A percentile compares a stretch with the other conserved stretches of the same genome.
phyloP scores from a whole-genome alignment of 129 eudicot genomes.

The Artemisia tridentata region DNA sequence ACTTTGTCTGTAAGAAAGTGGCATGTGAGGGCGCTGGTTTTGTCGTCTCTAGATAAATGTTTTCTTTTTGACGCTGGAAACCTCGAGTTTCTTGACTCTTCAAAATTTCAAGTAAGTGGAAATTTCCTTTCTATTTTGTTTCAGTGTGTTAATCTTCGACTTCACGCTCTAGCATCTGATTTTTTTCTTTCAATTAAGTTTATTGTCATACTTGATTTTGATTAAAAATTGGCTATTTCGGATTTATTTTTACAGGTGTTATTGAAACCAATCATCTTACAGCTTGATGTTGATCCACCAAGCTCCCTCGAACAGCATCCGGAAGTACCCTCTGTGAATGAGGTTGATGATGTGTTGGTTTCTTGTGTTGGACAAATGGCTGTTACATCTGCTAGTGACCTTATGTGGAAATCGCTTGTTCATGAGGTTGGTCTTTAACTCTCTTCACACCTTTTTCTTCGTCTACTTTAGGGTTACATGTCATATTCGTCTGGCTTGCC shows the following conservation, averaged over 20 bases:
- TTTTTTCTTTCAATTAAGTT: too few relatives aligned
- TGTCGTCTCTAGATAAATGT: too few relatives aligned
- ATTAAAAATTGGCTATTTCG: not conserved
- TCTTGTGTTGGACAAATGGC: conserved; percentile 93
- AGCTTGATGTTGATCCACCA: conserved; percentile 71
- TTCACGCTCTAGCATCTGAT: too few relatives aligned
- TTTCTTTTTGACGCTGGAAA: too few relatives aligned
- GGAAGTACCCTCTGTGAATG: conserved; percentile 52
- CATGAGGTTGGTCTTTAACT: conserved; percentile 54
- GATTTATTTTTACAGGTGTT: conserved; percentile 43
- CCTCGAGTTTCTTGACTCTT: too few relatives aligned
- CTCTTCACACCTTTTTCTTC: not conserved
- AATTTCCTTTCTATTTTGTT: too few relatives aligned
- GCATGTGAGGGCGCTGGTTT: too few relatives aligned
- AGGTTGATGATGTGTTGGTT: too few relatives aligned
- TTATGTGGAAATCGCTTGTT: conserved; percentile 78
- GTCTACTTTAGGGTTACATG: not conserved
- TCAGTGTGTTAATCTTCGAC: too few relatives aligned
- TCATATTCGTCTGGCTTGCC: not conserved
- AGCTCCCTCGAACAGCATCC: conserved; percentile 49
- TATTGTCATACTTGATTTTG: too few relatives aligned
- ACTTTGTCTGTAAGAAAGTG: too few relatives aligned
- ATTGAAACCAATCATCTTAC: conserved; percentile 72
- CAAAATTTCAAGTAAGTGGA: too few relatives aligned
- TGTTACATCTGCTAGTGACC: conserved; percentile 82